Percentiles rank a stretch among this genome's conserved stretches.
phyloP scores from a whole-genome alignment of 306 rosid species.

The Ziziphus jujuba region DNA sequence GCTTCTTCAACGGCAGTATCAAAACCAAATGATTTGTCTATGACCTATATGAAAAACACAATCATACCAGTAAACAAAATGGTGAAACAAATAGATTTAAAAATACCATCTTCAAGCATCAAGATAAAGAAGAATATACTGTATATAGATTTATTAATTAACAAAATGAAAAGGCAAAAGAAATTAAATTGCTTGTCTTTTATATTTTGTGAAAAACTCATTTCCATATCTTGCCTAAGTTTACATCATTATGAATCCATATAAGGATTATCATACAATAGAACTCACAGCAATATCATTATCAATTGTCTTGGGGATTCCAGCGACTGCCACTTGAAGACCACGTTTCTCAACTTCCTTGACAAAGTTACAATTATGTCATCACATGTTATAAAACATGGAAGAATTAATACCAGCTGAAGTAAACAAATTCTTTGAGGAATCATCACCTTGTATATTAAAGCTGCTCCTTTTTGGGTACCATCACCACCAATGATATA shows the following conservation, averaged over 20 bases:
- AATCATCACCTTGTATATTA: conserved; percentile 70
- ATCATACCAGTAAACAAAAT: conserved; percentile 12
- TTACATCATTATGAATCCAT: background rate
- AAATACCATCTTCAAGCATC: background rate
- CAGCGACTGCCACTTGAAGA: conserved; percentile 92
- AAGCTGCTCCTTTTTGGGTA: conserved; percentile 88
- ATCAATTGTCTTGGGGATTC: conserved; percentile 92
- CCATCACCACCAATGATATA: conserved; percentile 98
- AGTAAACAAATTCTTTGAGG: conserved; percentile 21
- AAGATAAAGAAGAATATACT: background rate
- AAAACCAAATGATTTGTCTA: conserved; percentile 97
- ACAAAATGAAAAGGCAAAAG: background rate
- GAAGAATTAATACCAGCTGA: conserved; percentile 18
- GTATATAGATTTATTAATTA: conserved; percentile 1
- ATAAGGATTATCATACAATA: conserved; percentile 8
- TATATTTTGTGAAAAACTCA: background rate
- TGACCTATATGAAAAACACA: conserved; percentile 60
- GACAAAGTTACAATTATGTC: conserved; percentile 38
- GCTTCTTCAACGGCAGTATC: conserved; percentile 99
- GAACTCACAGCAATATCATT: conserved; percentile 92
- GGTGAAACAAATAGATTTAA: background rate
- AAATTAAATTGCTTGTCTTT: background rate
- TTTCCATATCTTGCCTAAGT: background rate
- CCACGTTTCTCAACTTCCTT: conserved; percentile 95
- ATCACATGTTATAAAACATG: conserved; percentile 26